Evolutionary conservation across 495 filamentous ascomycete species (phyloP).

Genomic region (Xylaria sp.): DNA sequence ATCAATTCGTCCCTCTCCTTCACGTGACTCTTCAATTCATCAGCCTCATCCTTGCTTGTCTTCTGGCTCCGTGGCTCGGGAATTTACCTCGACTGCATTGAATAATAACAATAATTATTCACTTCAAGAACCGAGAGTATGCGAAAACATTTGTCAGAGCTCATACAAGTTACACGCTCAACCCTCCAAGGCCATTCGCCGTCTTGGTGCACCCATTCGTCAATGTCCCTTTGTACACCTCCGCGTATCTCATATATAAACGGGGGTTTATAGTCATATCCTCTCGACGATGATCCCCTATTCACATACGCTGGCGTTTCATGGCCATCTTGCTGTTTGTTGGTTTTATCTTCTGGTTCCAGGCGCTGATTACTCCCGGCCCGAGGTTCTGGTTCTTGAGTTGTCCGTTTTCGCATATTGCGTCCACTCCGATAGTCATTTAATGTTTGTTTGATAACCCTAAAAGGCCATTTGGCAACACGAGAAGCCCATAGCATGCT

Average conservation of each 20-base stretch:
- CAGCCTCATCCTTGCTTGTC: not conserved
- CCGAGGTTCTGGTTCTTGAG: not conserved
- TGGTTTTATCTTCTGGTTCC: not conserved
- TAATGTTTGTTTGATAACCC: not conserved
- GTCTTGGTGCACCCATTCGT: conserved; percentile 1
- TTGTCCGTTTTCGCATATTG: conserved; percentile 1
- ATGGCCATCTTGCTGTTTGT: conserved; percentile 3
- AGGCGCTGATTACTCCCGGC: not conserved
- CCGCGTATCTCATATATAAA: no score
- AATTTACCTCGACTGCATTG: not conserved
- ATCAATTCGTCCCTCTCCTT: not conserved
- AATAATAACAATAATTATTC: not conserved
- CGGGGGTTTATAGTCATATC: not conserved
- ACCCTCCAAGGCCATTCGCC: not conserved
- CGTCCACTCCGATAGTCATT: conserved; percentile 5
- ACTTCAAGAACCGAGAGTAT: not conserved
- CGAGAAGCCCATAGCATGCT: not conserved
- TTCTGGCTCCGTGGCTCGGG: not conserved
- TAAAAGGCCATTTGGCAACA: conserved; percentile 4
- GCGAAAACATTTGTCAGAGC: not conserved
- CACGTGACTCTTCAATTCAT: not conserved
- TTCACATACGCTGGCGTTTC: not conserved
- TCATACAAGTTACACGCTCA: not conserved
- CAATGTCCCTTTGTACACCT: not conserved
- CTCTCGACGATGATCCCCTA: not conserved